Percentiles rank a stretch among this genome's conserved stretches.
These are phyloP conservation scores for Lomentospora prolificans DNA, from an alignment of 2,329 filamentous ascomycete genomes.

Conservation along the genomic window DNA sequence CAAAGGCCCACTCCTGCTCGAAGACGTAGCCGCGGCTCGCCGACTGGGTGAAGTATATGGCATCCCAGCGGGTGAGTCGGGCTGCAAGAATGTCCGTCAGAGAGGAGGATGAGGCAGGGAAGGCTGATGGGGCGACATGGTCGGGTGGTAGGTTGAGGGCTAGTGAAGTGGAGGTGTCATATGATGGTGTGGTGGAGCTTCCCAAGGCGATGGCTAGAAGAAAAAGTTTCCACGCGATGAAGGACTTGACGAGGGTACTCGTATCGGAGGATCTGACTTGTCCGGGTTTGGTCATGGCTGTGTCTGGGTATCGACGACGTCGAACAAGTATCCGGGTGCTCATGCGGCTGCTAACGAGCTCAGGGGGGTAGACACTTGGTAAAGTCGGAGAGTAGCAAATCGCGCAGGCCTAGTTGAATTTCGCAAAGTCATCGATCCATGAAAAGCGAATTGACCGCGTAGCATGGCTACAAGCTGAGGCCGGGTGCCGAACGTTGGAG, in stretches of 20 bases:
- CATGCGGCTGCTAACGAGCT: not conserved
- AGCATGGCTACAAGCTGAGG: no score
- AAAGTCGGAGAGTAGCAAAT: no score
- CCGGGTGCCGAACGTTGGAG: no score
- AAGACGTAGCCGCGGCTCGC: constrained; percentile 56
- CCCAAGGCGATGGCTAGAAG: constrained; percentile 51
- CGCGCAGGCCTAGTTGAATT: no score
- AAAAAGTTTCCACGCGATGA: constrained; percentile 56
- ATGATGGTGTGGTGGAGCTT: constrained; percentile 44
- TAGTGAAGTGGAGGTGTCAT: constrained; percentile 66
- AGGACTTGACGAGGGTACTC: constrained; percentile 28
- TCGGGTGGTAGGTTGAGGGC: constrained; percentile 25
- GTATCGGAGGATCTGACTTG: not conserved
- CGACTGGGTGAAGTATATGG: constrained; percentile 60
- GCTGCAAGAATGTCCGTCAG: constrained; percentile 26
- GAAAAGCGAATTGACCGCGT: no score
- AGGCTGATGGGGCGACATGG: constrained; percentile 27
- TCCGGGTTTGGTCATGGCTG: not conserved
- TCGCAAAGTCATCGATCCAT: no score
- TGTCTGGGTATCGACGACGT: not conserved
- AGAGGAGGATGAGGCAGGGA: constrained; percentile 11
- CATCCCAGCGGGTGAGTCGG: constrained; percentile 69
- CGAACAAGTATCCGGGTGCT: not conserved
- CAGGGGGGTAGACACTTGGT: no score
- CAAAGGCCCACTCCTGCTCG: constrained; percentile 85